Percentiles rank a stretch among this genome's conserved stretches.
Evolutionary conservation across 1,284 basidiomycete genomes (phyloP).

Genomic region (Leucoagaricus sp.): DNA sequence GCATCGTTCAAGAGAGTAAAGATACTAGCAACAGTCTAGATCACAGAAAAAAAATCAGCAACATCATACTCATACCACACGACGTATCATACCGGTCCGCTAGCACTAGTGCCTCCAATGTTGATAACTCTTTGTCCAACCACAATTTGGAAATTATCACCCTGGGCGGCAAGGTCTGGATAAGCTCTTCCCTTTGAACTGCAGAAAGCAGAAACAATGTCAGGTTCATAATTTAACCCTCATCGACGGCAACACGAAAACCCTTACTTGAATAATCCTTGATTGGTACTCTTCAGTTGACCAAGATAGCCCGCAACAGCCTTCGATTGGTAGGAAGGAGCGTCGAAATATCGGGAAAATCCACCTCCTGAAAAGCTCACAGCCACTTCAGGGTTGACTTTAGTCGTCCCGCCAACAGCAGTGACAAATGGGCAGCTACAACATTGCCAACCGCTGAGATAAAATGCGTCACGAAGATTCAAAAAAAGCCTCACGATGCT

Average conservation of each 20-base stretch:
- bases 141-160: conserved; percentile 59
- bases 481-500: conserved; percentile 47
- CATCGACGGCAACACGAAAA: not conserved
- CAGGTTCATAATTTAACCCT: conserved; percentile 6
- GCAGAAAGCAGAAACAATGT: conserved; percentile 22
- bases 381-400: conserved; percentile 52
- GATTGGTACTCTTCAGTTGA: conserved; percentile 48
- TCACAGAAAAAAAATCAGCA: not conserved
- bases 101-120: conserved; percentile 63
- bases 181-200: conserved; percentile 62
- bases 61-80: not conserved
- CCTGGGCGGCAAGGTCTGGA: conserved; percentile 71
- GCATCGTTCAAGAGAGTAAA: conserved; percentile 63
- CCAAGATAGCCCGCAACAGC: conserved; percentile 56
- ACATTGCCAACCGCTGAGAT: not conserved
- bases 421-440: conserved; percentile 64
- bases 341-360: conserved; percentile 64
- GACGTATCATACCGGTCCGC: conserved; percentile 47
- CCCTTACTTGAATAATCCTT: conserved; percentile 58
- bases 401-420: conserved; percentile 56
- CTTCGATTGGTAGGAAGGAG: conserved; percentile 53
- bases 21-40: conserved; percentile 56
- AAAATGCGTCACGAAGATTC: not conserved
- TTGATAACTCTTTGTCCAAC: conserved; percentile 43
- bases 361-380: conserved; percentile 65